Conservation (phyloP, 2,329 filamentous ascomycete genomes). For the Neofusicoccum parvum region DNA sequence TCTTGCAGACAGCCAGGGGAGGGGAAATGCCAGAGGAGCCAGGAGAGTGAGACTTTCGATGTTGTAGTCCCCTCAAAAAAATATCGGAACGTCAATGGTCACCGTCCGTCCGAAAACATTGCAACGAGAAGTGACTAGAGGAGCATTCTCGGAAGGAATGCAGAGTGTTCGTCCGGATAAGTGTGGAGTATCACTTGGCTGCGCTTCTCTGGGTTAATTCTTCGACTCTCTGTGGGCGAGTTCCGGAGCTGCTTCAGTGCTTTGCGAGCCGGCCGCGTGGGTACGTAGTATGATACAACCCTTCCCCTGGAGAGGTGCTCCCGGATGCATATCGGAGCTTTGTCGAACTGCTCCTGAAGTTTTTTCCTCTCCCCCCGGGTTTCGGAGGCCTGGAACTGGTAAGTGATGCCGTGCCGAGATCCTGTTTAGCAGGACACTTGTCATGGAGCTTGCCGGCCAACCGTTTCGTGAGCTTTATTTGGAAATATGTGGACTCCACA, state of each 20-base stretch:
- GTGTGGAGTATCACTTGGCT: no score
- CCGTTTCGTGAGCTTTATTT: constrained; percentile 9
- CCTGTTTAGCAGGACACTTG: constrained; percentile 2
- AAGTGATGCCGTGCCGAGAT: background rate
- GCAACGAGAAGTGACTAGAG: no score
- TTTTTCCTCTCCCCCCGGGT: background rate
- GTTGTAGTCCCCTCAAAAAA: background rate
- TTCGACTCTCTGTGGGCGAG: no score
- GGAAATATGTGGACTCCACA: background rate
- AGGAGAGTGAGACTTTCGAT: background rate
- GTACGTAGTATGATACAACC: no score
- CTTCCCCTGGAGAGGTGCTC: background rate
- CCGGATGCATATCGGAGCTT: background rate
- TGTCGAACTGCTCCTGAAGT: background rate
- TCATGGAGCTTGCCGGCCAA: constrained; percentile 6
- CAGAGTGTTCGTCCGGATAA: no score
- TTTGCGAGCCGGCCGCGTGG: no score
- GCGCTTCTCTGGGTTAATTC: no score
- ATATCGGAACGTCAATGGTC: no score
- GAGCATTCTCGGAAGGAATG: no score
- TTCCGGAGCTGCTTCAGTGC: no score
- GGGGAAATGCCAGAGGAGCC: background rate
- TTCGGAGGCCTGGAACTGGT: background rate
- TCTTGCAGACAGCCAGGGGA: background rate
- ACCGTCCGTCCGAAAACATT: no score